phyloP scores from a whole-genome alignment of 164 flowering plant species.

The Umbilicus rupestris region DNA sequence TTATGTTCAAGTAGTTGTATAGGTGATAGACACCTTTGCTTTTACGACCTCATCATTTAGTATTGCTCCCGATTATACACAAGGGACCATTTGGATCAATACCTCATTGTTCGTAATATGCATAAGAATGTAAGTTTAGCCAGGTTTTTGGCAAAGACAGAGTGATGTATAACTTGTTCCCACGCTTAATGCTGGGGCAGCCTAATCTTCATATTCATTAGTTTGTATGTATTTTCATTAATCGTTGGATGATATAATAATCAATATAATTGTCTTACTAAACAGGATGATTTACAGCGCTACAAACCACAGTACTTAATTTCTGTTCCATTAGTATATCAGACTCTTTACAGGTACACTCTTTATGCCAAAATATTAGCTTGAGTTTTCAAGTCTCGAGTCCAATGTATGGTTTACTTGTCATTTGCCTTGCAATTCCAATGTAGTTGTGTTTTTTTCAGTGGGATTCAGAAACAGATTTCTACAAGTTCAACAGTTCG shows the following conservation, averaged over 20 bases:
- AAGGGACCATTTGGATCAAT: no score
- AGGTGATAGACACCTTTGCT: no score
- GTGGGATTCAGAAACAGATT: conserved; percentile 86
- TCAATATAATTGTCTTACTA: conserved; percentile 9
- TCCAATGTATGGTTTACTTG: background rate
- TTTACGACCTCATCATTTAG: no score
- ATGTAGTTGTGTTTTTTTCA: conserved; percentile 17
- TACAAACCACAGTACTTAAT: conserved; percentile 81
- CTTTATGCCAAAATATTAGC: background rate
- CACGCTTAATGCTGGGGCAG: no score
- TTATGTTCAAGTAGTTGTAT: no score
- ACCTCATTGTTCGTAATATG: no score
- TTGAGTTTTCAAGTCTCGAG: background rate
- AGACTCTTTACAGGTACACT: conserved; percentile 83
- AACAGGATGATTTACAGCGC: conserved; percentile 68
- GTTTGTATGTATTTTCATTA: background rate
- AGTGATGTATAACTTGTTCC: no score
- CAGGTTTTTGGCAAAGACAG: no score
- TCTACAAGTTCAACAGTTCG: conserved; percentile 44
- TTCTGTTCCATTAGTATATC: conserved; percentile 84
- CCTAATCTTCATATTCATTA: no score
- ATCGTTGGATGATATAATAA: background rate
- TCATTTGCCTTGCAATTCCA: background rate
- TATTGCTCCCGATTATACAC: no score
- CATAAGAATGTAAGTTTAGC: no score